phyloP scores from a whole-genome alignment of 2,329 filamentous ascomycete genomes.

The Xenosphaeropsis pyriputrescens region DNA sequence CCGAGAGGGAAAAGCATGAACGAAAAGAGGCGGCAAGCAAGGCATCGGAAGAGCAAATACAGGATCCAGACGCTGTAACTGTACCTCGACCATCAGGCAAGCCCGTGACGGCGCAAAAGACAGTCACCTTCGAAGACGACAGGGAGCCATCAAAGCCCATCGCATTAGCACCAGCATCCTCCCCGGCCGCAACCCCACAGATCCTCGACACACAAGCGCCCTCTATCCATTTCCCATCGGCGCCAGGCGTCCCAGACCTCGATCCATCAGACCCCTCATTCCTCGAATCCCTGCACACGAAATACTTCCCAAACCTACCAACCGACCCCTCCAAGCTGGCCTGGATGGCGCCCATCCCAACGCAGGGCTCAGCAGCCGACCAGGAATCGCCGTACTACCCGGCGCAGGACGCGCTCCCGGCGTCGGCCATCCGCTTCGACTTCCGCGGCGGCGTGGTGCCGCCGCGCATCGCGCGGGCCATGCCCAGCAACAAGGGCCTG shows the following conservation, averaged over 20 bases:
- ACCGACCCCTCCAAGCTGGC: slow-evolving; percentile 74
- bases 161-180: slow-evolving; percentile 19
- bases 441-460: slow-evolving; percentile 72
- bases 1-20: background rate
- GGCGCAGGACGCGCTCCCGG: slow-evolving; percentile 51
- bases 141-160: slow-evolving; percentile 25
- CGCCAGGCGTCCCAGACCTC: slow-evolving; percentile 48
- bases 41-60: background rate
- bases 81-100: slow-evolving; percentile 11
- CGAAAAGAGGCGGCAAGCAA: background rate
- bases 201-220: slow-evolving; percentile 37
- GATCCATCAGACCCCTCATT: slow-evolving; percentile 76
- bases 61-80: slow-evolving; percentile 5
- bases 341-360: slow-evolving; percentile 72
- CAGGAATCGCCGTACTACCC: slow-evolving; percentile 72
- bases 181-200: slow-evolving; percentile 5
- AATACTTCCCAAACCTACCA: slow-evolving; percentile 84
- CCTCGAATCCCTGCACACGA: slow-evolving; percentile 68
- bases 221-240: slow-evolving; percentile 23
- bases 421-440: slow-evolving; percentile 75
- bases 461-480: slow-evolving; percentile 55
- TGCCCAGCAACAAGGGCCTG: slow-evolving; percentile 66
- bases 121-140: slow-evolving; percentile 20
- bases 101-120: slow-evolving; percentile 24
- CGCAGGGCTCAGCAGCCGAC: slow-evolving; percentile 47